Conservation (phyloP, 768 basidiomycete genomes). For the Mycena polygramma region DNA sequence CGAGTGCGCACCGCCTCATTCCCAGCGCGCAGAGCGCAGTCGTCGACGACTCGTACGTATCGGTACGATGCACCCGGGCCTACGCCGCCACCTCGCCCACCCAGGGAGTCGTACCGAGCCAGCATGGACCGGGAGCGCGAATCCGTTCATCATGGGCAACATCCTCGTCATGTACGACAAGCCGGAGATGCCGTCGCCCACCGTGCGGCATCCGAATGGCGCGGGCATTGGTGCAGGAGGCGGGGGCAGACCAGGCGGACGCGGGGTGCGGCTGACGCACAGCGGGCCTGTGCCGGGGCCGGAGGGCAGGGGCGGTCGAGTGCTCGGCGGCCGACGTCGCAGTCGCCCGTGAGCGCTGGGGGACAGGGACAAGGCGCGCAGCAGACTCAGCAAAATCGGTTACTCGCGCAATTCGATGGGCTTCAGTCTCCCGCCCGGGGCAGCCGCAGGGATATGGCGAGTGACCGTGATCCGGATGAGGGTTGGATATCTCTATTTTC, state of each 20-base stretch:
- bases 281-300: conserved; percentile 85
- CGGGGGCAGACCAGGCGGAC: conserved; percentile 50
- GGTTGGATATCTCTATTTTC: too few species aligned
- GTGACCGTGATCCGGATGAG: not conserved
- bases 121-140: conserved; percentile 55
- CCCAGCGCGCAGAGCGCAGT: conserved; percentile 52
- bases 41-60: conserved; percentile 54
- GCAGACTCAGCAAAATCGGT: conserved; percentile 63
- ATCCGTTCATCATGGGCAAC: conserved; percentile 61
- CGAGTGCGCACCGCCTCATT: conserved; percentile 59
- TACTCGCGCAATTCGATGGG: conserved; percentile 74
- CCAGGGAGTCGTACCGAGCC: conserved; percentile 25
- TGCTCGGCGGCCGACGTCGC: conserved; percentile 71
- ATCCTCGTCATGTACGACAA: conserved; percentile 57
- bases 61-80: conserved; percentile 46
- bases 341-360: conserved; percentile 51
- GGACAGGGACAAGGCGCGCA: conserved; percentile 41
- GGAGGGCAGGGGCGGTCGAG: conserved; percentile 72
- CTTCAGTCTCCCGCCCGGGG: conserved; percentile 77
- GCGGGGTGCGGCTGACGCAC: conserved; percentile 86
- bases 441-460: conserved; percentile 67
- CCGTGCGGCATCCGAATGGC: conserved; percentile 38
- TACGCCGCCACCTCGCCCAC: conserved; percentile 40
- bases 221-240: conserved; percentile 37
- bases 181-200: conserved; percentile 51